Evolutionary conservation across 768 basidiomycete genomes (phyloP).

Genomic region (Royoungia palumana): DNA sequence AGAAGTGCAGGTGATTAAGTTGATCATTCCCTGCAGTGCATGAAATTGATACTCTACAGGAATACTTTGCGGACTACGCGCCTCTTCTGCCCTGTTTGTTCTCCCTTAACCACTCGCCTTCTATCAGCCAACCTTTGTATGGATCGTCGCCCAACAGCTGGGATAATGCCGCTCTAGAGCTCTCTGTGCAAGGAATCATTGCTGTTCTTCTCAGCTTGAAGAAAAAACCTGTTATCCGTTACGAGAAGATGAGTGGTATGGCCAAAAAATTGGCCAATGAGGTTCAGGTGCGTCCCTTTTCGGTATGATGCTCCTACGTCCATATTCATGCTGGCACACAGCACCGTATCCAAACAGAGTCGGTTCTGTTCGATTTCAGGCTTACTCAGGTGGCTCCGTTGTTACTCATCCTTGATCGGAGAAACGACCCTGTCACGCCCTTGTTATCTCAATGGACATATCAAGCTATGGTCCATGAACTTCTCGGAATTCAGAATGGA

Average conservation of each 20-base stretch:
- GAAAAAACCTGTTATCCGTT: constrained; percentile 93
- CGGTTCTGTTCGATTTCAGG: constrained; percentile 88
- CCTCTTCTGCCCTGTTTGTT: constrained; percentile 85
- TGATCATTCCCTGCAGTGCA: neutral
- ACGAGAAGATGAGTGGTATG: constrained; percentile 90
- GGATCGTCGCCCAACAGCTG: constrained; percentile 70
- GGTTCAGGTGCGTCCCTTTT: constrained; percentile 56
- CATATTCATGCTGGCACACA: constrained; percentile 30
- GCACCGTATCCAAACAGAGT: constrained; percentile 79
- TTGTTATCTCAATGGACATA: constrained; percentile 98
- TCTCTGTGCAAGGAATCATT: constrained; percentile 75
- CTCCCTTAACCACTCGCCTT: constrained; percentile 77
- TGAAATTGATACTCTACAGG: constrained; percentile 44
- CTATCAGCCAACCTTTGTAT: constrained; percentile 60
- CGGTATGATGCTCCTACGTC: neutral
- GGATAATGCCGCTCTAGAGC: constrained; percentile 70
- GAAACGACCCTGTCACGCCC: constrained; percentile 97
- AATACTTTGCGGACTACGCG: constrained; percentile 96
- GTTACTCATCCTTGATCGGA: constrained; percentile 87
- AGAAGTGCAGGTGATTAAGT: constrained; percentile 81
- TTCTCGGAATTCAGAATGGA: constrained; percentile 91
- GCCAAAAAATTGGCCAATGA: constrained; percentile 87
- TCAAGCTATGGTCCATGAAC: constrained; percentile 98
- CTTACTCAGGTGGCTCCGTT: constrained; percentile 85
- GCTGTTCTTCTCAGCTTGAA: constrained; percentile 90